Base-by-base conservation (phyloP, 768 basidiomycete genomes). In the Pleurotus pulmonarius region DNA sequence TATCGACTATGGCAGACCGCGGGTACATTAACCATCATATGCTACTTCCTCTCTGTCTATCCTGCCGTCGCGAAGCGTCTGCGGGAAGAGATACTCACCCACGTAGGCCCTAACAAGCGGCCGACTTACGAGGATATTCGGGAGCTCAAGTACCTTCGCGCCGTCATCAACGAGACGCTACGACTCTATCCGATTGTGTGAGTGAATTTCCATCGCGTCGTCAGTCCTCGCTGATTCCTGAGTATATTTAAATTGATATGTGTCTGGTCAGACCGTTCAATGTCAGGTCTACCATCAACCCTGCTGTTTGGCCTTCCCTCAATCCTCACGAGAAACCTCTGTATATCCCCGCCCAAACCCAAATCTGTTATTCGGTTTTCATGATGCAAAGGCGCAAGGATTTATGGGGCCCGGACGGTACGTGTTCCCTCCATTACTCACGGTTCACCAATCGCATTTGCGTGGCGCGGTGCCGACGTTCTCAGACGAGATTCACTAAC, bases 341-440 rank as follows among this genome's bases (percentile, higher is more conserved):
- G 46, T 62, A 59, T 26, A 56, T 59, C 22, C 61, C 60, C 24
- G 41, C 57, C 18, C 44, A 46, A n/a, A 59, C 61, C 1, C 51
- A 43, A 54, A 58, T 49, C n/a, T 59, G 41, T 16, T 58, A 46
- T 26, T 55, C 60, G 25, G 53, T 62, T 16, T 49, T 66, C 64
- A 18, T 43, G 58, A 58, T 58, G 44, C 59, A 62, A 48, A 26
- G 46, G 11, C 67, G 73, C 16, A 64, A 64, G 51, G 72, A 73
- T 39, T 64, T 75, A 3, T 78, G 76, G 77, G 77, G 78, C n/a
- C 65, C 75, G 0, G 76, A 77, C 56, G 75, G 72, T 67, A 25
- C 3, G 59, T 39, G 22, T 12, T 18, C n/a, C 37, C 15, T 16
- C 18, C 51, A 22, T 18, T 20, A 20, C 20, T 20, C 20, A 20